These are phyloP conservation scores for Chaetomidium leptoderma DNA, from an alignment of 495 filamentous ascomycete genomes.

Conservation along the genomic window DNA sequence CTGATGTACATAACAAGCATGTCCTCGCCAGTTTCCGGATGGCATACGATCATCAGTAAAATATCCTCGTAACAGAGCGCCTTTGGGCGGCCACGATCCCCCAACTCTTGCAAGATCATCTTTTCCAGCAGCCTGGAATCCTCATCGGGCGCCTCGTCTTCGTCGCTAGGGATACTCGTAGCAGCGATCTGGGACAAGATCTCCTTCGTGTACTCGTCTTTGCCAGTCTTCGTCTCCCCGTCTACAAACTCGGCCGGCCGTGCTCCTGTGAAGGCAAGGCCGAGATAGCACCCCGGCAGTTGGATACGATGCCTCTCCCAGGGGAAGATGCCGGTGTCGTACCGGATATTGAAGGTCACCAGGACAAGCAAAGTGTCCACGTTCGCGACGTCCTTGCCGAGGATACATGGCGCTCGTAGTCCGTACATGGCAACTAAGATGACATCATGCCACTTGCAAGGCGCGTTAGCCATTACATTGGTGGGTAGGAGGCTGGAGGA, in stretches of 20 bases:
- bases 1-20: conserved; percentile 26
- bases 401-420: conserved; percentile 31
- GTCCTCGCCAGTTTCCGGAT: conserved; percentile 27
- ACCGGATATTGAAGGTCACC: conserved; percentile 26
- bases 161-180: background rate
- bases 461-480: background rate
- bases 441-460: conserved; percentile 26
- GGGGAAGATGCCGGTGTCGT: conserved; percentile 27
- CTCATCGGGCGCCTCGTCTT: conserved; percentile 14
- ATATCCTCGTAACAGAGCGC: conserved; percentile 31
- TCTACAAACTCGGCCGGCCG: conserved; percentile 24
- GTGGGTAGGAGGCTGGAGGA: conserved; percentile 18
- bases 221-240: conserved; percentile 17
- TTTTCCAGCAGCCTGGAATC: conserved; percentile 20
- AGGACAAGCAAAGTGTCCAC: conserved; percentile 27
- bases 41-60: conserved; percentile 25
- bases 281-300: conserved; percentile 14
- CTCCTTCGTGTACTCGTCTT: conserved; percentile 22
- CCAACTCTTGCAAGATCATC: conserved; percentile 16
- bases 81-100: conserved; percentile 17
- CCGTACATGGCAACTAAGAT: conserved; percentile 25
- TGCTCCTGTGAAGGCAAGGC: conserved; percentile 18
- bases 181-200: conserved; percentile 9
- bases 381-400: conserved; percentile 29
- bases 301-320: conserved; percentile 22